These are phyloP conservation scores for Polygonum aviculare DNA, from an alignment of 148 eudicot species.

Conservation along the genomic window DNA sequence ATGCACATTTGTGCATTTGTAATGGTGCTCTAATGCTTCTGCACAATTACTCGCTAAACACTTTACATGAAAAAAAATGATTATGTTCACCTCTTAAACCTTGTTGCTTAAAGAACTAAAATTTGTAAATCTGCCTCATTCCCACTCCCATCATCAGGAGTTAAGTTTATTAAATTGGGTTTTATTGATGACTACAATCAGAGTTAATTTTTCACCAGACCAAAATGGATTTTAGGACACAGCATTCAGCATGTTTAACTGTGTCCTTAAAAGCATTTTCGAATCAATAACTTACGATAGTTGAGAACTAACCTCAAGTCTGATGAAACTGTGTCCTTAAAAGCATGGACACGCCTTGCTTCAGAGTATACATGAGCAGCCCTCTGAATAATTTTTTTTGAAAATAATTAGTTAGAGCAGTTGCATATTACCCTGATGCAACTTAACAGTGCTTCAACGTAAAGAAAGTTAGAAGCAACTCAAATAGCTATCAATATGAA, in stretches of 20 bases:
- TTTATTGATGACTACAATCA: not conserved
- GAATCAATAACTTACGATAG: not conserved
- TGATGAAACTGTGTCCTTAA: constrained; percentile 83
- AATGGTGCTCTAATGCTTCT: too few species aligned
- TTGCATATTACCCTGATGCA: constrained; percentile 56
- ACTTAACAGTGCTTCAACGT: constrained; percentile 35
- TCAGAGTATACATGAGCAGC: constrained; percentile 95
- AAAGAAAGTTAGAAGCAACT: not conserved
- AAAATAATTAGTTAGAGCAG: not conserved
- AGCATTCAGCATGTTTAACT: not conserved
- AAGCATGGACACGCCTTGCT: constrained; percentile 89
- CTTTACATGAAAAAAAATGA: too few species aligned
- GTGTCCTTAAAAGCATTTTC: too few species aligned
- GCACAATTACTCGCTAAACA: too few species aligned
- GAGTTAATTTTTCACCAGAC: not conserved
- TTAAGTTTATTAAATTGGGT: not conserved
- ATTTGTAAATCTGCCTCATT: too few species aligned
- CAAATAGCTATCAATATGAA: not conserved
- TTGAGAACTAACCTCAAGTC: constrained; percentile 44
- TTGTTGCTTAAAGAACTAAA: too few species aligned
- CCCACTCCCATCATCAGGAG: not conserved
- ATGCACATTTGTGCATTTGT: too few species aligned
- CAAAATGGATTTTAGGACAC: not conserved
- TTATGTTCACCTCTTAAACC: too few species aligned
- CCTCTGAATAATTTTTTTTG: constrained; percentile 34